Evolutionary conservation across 148 eudicot species (phyloP).

Genomic region (Hydrangea macrophylla): DNA sequence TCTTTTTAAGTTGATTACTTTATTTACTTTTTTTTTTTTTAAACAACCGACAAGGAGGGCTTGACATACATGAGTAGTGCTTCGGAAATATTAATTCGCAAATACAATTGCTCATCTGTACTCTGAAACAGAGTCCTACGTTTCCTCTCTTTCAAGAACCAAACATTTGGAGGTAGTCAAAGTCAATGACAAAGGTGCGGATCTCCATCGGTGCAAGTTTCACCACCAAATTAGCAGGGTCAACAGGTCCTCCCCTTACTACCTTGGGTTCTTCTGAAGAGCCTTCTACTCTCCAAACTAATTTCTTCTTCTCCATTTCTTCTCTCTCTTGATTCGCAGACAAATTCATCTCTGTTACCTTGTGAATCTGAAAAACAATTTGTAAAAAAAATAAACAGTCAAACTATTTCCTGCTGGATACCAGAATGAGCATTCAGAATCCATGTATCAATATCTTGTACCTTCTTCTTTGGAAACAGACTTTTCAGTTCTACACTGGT

Average conservation of each 20-base stretch:
- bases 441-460: slow-evolving; percentile 18
- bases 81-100: no score
- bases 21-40: no score
- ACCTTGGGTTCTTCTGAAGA: slow-evolving; percentile 32
- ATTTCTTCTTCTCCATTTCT: slow-evolving; percentile 76
- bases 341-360: slow-evolving; percentile 73
- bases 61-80: no score
- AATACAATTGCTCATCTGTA: background rate
- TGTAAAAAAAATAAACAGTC: background rate
- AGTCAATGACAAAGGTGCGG: slow-evolving; percentile 70
- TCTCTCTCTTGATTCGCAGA: slow-evolving; percentile 90
- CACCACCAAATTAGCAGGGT: slow-evolving; percentile 58
- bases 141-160: slow-evolving; percentile 28
- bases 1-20: no score
- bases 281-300: slow-evolving; percentile 72
- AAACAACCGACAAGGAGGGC: no score
- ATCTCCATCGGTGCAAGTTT: slow-evolving; percentile 94
- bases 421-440: slow-evolving; percentile 1
- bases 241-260: slow-evolving; percentile 62
- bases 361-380: slow-evolving; percentile 47
- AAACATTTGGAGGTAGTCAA: slow-evolving; percentile 34
- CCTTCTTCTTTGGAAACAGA: slow-evolving; percentile 78
- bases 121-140: background rate
- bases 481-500: slow-evolving; percentile 71
- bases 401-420: no score